Evolutionary conservation across 129 eudicot species (phyloP), one percentile per base, ranked within the genome.

Genomic region (Saposhnikovia divaricata): DNA sequence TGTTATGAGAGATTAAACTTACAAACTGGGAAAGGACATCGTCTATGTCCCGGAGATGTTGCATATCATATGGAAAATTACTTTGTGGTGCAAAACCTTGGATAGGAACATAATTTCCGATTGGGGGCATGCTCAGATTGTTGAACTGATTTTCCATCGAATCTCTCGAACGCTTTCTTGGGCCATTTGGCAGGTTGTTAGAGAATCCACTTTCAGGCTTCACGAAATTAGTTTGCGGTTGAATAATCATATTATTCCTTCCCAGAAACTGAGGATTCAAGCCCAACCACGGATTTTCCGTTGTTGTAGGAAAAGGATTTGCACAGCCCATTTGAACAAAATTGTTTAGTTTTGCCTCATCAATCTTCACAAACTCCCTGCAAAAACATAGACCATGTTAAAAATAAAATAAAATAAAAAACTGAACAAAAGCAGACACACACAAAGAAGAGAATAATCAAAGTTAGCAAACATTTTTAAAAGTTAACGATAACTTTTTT

Each of bases 131-230:
- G 38, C 48, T 61, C 14, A 13, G 2, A 21, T 18, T 78, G 74
- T 42, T 43, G 21, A 72, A 28, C n/a, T 80, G 82, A 69, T 69
- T 50, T 51, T 77, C 70, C 61, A 72, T 66, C 9, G 77, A 82
- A 46, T 85, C 88, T 44, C 89, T 59, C 3, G 81, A 76, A 16
- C 83, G 85, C 68, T 84, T 86, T 45, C 87, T 83, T n/a, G 78
- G 28, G 3, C 78, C 80, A 31, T 9, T 42, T 3, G 85, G 46
- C 2, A 83, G 2, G 25, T 81, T 86, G 79, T 40, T 63, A 3
- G 84, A 75, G 53, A 84, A 47, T 45, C 83, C 89, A 34, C 85
- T 83, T 10, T 86, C 89, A 8, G 83, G 77, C 50, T 86, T 83
- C 39, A 81, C 48, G 16, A 85, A 81, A 15, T 25, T n/a, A 61